Evolutionary conservation across 2,329 filamentous ascomycete species (phyloP), one percentile per base, ranked within the genome.

Genomic region (Colletotrichum echinochloae): DNA sequence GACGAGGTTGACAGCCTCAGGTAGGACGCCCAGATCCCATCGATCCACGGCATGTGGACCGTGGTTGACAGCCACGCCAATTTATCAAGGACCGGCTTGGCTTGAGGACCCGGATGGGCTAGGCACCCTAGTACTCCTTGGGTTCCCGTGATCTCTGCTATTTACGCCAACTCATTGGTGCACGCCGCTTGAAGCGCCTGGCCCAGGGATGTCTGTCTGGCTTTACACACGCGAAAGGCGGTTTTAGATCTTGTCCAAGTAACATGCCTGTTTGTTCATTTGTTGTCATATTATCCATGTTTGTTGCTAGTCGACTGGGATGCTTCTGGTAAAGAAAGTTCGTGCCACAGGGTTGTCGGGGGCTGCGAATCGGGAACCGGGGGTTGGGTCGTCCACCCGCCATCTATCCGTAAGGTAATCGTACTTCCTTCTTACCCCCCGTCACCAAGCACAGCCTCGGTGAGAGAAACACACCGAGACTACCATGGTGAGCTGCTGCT

Each of bases 151-250:
- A 70, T 52, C 23, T 57, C 51, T 28, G 28, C 64, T 28, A 56
- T 28, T 46, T 85, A 75, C 78, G 85, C 44, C 83, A 87, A 60
- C 81, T 96, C 26, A 97, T 96, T 75, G 95, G 35, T 20, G 30
- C 11, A 97, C 80, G 90, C 94, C 1, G 93, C 94, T 0, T 94
- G 97, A 81, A 92, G 92, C 73, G 89, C 94, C 48, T 88, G 93
- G 74, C 28, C 41, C n/a, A 37, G 39, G 55, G 12, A 56, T 51
- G 48, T 18, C 46, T 51, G 48, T 18, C 46, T 56, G 63, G 23
- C 54, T 37, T 37, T 16, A 23, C 49, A 41, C 66, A 70, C n/a
- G 49, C 57, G 49, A 69, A 69, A 46, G 51, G 33, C 9, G 39
- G 18, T n/a, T 65, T 39, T 35, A 5, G 5, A 39, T 37, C n/a